These are phyloP conservation scores for Ceriops tagal DNA, from an alignment of 345 rosid genomes.

Conservation along the genomic window DNA sequence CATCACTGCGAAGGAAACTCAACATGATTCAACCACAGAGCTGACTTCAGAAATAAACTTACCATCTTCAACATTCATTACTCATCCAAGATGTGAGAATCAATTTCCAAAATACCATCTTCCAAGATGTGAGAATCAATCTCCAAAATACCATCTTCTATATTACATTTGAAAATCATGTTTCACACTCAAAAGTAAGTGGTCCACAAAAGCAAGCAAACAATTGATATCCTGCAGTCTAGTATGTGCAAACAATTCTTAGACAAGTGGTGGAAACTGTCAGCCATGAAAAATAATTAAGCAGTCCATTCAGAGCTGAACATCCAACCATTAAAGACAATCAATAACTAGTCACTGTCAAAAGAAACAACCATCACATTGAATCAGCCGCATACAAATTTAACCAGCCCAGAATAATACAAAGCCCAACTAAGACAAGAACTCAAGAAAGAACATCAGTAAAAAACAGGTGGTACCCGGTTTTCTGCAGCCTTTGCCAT, in stretches of 20 bases:
- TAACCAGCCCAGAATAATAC: too few species aligned
- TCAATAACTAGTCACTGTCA: neutral
- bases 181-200: too few species aligned
- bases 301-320: neutral
- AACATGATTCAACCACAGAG: neutral
- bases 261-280: too few species aligned
- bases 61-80: neutral
- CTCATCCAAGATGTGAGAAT: too few species aligned
- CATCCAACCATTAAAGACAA: neutral
- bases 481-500: constrained; percentile 22
- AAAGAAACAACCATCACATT: neutral
- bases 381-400: neutral
- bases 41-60: neutral
- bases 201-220: too few species aligned
- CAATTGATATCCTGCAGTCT: too few species aligned
- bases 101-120: too few species aligned
- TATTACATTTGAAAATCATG: too few species aligned
- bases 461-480: constrained; percentile 1
- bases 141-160: too few species aligned
- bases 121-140: too few species aligned
- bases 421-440: neutral
- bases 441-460: neutral
- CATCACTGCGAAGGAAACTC: constrained; percentile 14
- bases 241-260: too few species aligned
- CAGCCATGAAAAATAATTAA: too few species aligned